These are phyloP conservation scores for Betula pendula DNA, from an alignment of 306 rosid genomes.

Conservation along the genomic window DNA sequence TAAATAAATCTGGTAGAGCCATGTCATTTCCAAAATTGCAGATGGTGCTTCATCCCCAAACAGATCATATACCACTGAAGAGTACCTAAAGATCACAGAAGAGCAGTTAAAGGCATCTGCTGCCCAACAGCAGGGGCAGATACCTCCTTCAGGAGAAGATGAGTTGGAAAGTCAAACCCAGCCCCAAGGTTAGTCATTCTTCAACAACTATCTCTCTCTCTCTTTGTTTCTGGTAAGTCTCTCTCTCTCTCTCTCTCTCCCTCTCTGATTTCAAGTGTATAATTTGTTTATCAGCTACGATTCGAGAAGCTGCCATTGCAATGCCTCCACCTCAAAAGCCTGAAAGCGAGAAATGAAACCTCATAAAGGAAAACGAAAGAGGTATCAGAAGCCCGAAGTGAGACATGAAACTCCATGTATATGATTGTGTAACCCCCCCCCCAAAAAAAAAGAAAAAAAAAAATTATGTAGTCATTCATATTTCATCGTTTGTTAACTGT, in stretches of 20 bases:
- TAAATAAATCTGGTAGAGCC: conserved; percentile 15
- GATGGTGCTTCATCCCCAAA: conserved; percentile 46
- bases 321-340: conserved; percentile 41
- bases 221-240: neutral
- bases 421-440: neutral
- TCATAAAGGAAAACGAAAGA: neutral
- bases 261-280: conserved; percentile 16
- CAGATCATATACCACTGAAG: conserved; percentile 72
- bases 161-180: conserved; percentile 41
- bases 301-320: conserved; percentile 43
- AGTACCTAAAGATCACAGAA: conserved; percentile 80
- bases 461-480: conserved; percentile 15
- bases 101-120: conserved; percentile 72
- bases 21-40: conserved; percentile 31
- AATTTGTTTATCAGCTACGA: conserved; percentile 30
- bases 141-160: conserved; percentile 39
- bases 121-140: conserved; percentile 49
- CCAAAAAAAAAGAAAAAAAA: neutral
- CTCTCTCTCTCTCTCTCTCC: neutral
- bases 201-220: neutral
- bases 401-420: conserved; percentile 21
- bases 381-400: neutral
- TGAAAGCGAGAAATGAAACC: conserved; percentile 34
- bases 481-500: conserved; percentile 25
- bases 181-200: conserved; percentile 53